Base-by-base conservation (phyloP, 2,329 filamentous ascomycete species). In the Phialocephala subalpina region DNA sequence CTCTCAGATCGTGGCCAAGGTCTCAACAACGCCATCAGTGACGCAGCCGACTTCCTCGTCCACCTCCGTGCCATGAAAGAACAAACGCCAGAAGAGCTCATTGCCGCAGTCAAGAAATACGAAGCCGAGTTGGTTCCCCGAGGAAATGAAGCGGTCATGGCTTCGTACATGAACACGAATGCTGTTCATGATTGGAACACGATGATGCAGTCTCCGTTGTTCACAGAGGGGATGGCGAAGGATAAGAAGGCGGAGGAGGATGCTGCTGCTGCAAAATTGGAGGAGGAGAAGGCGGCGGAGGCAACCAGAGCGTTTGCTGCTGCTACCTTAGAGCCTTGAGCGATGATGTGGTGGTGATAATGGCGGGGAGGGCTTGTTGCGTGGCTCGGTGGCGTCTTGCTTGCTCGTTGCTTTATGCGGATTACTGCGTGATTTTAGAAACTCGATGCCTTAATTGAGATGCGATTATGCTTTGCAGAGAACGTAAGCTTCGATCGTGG, bases 11-110 rank as follows among this genome's bases (percentile, higher is more conserved):
- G 82, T 11, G 83, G 83, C 7, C 82, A 84, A 73, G 82, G 80
- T 0, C 80, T 79, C n/a, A 81, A 84, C 49, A 78, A 81, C 58
- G 82, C 80, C 3, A 79, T 84, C 60, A 70, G 75, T 1, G 82
- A 84, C 68, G 79, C 67, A 11, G 69, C 70, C 12, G 60, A 71
- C 29, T 66, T 73, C n/a, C 58, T 70, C 14, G 61, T 47, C 3
- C 67, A 71, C 3, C 58, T 75, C 14, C 61, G 69, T 9, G 67
- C 63, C 7, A 74, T 74, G 71, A 68, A 69, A 52, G 53, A 67
- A 7, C 69, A 71, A 11, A 71, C 69, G 1, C 59, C 56, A 1
- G 40, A 40, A 9, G 67, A 70, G 75, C 78, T 69, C 71, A 77
- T 8, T 66, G 81, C 25, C 49, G 66, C 75, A 1, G 77, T 84